A percentile compares a stretch with the other conserved stretches of the same genome.
Conservation (phyloP, 2,329 filamentous ascomycete genomes). For the Colletotrichum sp. region DNA sequence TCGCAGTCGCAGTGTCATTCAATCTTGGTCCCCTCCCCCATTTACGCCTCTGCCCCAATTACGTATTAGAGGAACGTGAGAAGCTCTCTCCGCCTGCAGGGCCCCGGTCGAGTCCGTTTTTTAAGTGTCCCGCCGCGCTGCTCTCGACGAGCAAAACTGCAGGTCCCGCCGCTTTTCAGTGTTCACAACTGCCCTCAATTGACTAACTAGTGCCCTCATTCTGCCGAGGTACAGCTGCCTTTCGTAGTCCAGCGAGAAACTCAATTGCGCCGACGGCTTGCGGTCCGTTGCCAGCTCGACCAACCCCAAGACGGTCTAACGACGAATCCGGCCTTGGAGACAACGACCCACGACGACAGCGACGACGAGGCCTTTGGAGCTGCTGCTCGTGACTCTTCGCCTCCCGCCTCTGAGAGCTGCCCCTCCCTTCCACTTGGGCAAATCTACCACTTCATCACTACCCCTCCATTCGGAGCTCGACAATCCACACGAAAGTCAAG, state of each 20-base stretch:
- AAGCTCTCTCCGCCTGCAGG: not conserved
- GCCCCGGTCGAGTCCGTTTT: not conserved
- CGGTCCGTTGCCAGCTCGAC: not conserved
- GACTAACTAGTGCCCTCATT: not conserved
- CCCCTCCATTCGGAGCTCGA: not conserved
- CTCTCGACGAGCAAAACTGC: not conserved
- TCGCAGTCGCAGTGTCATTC: constrained; percentile 1
- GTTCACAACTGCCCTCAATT: not conserved
- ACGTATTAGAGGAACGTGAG: constrained; percentile 8
- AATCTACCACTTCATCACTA: not conserved
- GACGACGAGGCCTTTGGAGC: not conserved
- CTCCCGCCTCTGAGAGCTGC: not conserved
- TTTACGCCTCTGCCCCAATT: constrained; percentile 1
- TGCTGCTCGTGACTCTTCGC: not conserved
- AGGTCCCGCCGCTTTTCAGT: not conserved
- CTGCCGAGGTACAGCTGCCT: not conserved
- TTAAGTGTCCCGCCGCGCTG: constrained; percentile 1
- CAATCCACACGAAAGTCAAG: not conserved
- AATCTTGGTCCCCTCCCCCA: not conserved
- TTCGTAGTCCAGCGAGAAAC: not conserved
- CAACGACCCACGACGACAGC: not conserved
- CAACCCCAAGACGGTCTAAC: not conserved
- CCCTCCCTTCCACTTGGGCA: not conserved
- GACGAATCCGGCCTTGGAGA: not conserved
- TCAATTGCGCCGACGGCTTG: not conserved